Evolutionary conservation across 257 asterid genomes (phyloP), one percentile per base, ranked within the genome.

Genomic region (Ehretia macrophylla): DNA sequence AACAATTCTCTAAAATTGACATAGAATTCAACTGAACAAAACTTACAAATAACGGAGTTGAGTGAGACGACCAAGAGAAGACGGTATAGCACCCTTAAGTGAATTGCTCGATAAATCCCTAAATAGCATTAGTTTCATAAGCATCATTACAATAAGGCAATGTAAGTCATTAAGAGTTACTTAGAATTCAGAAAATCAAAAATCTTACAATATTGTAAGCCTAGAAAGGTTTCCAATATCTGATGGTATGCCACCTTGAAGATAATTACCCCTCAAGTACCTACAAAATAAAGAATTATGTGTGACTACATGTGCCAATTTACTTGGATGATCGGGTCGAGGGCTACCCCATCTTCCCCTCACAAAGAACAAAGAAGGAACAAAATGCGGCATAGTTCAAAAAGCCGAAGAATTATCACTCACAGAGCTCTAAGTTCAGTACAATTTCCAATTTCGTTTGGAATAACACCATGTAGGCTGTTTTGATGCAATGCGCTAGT

Each of bases 101-200:
- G 91, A 76, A 75, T 86, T 93, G 79, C 97, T 89, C 0, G 99
- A 93, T 65, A 93, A 81, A 72, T 93, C 99, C 86, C 99, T 93
- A 62, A 27, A 0, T 27, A 47, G 50, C 42, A 49, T 19, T 68
- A 11, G 46, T 13, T 22, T 10, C 13, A 45, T 59, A 64, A 23
- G 14, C 32, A 49, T 66, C 37, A 54, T 14, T 13, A 60, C 35
- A 58, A 32, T 19, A 50, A 40, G 35, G 32, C 13, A 14, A 55
- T 17, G 35, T 27, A 27, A 27, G 35, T 27, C 6, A 6, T 1
- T 27, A 3, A 6, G 6, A 27, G 6, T 27, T 27, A 27, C 35
- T 27, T 18, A 10, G 35, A 53, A 38, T 17, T 8, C 59, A 48
- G 38, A 8, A n/a, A 38, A 27, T 49, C 12, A 75, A 18, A n/a